phyloP scores from a whole-genome alignment of 2,329 filamentous ascomycete genomes.

The Pseudogymnoascus sp. region DNA sequence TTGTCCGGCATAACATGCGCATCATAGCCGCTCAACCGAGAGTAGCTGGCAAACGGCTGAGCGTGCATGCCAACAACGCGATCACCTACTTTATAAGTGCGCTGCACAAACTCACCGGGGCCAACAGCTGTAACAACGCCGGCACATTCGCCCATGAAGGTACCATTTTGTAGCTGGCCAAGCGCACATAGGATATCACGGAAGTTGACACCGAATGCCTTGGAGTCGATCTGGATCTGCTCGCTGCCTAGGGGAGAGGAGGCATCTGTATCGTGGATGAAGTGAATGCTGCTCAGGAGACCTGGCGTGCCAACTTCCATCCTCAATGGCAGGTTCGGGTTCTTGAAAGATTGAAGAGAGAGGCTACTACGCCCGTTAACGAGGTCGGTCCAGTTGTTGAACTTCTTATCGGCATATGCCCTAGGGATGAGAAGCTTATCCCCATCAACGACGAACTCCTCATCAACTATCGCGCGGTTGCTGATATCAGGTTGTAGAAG shows the following conservation, averaged over 20 bases:
- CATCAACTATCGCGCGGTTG: neutral
- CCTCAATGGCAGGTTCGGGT: neutral
- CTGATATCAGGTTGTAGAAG: neutral
- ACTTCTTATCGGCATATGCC: neutral
- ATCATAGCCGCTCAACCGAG: slow-evolving; percentile 5
- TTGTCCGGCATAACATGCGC: slow-evolving; percentile 30
- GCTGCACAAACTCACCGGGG: slow-evolving; percentile 22
- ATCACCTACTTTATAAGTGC: slow-evolving; percentile 30
- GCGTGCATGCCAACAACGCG: slow-evolving; percentile 3
- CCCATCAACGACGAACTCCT: neutral
- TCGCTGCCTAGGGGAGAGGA: slow-evolving; percentile 15
- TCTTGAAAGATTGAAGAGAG: neutral
- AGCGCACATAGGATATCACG: slow-evolving; percentile 32
- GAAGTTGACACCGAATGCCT: slow-evolving; percentile 35
- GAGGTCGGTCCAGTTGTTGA: neutral
- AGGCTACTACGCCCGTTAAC: neutral
- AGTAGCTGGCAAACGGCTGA: slow-evolving; percentile 12
- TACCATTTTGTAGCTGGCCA: slow-evolving; percentile 9
- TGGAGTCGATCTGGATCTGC: slow-evolving; percentile 31
- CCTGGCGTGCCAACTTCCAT: slow-evolving; percentile 12
- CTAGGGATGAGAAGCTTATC: neutral
- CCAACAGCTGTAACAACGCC: slow-evolving; percentile 29
- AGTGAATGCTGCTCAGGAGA: slow-evolving; percentile 15
- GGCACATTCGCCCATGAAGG: slow-evolving; percentile 26
- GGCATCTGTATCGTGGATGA: slow-evolving; percentile 10